A percentile compares a stretch with the other conserved stretches of the same genome.
Conservation (phyloP, 2,329 filamentous ascomycete genomes). For the Hymenoscyphus scutula region DNA sequence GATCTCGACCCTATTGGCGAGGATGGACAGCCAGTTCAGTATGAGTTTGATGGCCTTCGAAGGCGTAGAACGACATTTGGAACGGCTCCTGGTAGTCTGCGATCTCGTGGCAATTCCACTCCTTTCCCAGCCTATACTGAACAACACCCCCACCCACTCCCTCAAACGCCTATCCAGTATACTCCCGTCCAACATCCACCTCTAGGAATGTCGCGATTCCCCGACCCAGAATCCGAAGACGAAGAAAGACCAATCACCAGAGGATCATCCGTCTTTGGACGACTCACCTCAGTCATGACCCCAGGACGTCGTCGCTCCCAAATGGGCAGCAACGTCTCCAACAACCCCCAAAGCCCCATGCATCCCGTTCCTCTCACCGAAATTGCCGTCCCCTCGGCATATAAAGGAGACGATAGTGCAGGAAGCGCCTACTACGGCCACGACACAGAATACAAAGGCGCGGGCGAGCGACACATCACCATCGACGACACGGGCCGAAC, state of each 20-base stretch:
- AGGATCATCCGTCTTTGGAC: conserved; percentile 44
- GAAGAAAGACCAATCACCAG: conserved; percentile 49
- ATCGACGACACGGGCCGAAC: conserved; percentile 38
- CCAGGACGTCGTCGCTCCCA: conserved; percentile 23
- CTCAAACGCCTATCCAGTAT: conserved; percentile 19
- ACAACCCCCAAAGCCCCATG: conserved; percentile 50
- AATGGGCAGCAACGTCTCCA: conserved; percentile 28
- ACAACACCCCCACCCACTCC: conserved; percentile 26
- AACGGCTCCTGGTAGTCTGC: conserved; percentile 35
- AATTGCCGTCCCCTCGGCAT: conserved; percentile 48
- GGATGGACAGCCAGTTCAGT: conserved; percentile 53
- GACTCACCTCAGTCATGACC: conserved; percentile 39
- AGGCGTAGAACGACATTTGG: conserved; percentile 60
- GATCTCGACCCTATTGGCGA: conserved; percentile 78
- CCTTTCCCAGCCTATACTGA: conserved; percentile 26
- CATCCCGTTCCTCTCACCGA: conserved; percentile 62
- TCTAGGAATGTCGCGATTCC: conserved; percentile 84
- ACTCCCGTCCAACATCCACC: conserved; percentile 61
- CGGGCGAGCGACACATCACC: conserved; percentile 46
- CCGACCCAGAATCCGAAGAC: conserved; percentile 61
- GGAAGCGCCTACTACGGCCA: conserved; percentile 42
- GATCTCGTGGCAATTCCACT: conserved; percentile 32
- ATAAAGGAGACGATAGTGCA: conserved; percentile 39
- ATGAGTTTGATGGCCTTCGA: conserved; percentile 88
- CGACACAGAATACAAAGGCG: conserved; percentile 39